Conservation (phyloP, 495 filamentous ascomycete species). For the Thozetella sp. region DNA sequence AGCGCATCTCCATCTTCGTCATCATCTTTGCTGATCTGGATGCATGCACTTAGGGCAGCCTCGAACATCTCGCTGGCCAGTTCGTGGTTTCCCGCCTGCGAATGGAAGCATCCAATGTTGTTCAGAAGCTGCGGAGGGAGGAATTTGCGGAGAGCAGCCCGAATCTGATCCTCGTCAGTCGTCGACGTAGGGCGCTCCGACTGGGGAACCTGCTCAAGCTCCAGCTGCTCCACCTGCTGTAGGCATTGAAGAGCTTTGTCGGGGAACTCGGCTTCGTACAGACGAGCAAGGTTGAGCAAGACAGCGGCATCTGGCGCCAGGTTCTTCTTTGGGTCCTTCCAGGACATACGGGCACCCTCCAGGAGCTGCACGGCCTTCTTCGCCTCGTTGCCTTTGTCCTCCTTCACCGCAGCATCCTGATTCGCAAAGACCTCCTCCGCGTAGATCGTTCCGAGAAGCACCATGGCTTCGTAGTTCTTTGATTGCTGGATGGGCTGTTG, state of each 20-base stretch:
- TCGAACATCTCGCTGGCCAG: constrained; percentile 87
- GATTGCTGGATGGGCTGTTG: constrained; percentile 48
- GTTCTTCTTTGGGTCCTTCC: constrained; percentile 87
- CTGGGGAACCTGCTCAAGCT: constrained; percentile 71
- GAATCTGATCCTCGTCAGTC: constrained; percentile 60
- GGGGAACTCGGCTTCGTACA: constrained; percentile 83
- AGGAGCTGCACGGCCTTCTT: constrained; percentile 83
- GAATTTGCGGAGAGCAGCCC: constrained; percentile 65
- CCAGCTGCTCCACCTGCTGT: constrained; percentile 84
- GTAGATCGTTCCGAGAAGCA: constrained; percentile 82
- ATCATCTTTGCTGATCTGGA: constrained; percentile 69
- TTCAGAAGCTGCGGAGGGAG: constrained; percentile 91
- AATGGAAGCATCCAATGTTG: constrained; percentile 96
- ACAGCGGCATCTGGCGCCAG: constrained; percentile 79
- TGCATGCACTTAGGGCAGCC: constrained; percentile 81
- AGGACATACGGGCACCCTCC: constrained; percentile 81
- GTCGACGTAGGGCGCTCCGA: constrained; percentile 66
- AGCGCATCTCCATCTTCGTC: constrained; percentile 84
- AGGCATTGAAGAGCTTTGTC: constrained; percentile 92
- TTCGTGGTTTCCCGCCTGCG: constrained; percentile 79
- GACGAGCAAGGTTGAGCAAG: constrained; percentile 85
- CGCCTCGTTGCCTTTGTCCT: constrained; percentile 80
- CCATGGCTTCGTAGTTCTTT: constrained; percentile 89
- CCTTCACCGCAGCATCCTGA: constrained; percentile 70
- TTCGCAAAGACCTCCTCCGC: constrained; percentile 91